Base-by-base conservation (phyloP, 345 rosid genomes). In the Erysimum cheiranthoides region DNA sequence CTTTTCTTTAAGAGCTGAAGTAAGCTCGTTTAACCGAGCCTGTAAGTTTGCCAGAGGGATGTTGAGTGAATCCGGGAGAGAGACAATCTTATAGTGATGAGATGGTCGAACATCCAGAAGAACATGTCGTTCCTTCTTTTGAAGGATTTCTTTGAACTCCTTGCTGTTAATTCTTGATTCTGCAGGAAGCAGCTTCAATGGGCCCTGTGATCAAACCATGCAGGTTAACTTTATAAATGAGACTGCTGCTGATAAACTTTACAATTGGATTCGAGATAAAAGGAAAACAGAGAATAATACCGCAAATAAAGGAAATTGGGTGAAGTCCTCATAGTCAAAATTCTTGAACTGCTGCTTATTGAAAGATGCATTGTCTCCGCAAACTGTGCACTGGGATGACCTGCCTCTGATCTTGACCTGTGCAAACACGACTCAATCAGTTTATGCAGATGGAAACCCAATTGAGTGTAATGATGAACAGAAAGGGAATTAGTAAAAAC, bases 321-420 rank as follows among this genome's bases (percentile, higher is more conserved):
- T 92, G 82, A 94, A 95, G 43, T 84, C 87, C 86, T 88, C 99
- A 30, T 95, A 95, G 70, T 95, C 96, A 62, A 95, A 92, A 50
- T 82, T 81, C 73, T 68, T 86, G 70, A 95, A 95, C 45, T 79
- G 78, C 74, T 86, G 81, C 72, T 70, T 78, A 52, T 74, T 65
- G 75, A 95, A 86, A 62, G 83, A 52, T 39, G 91, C 30, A 78
- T 82, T 80, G 72, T 90, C 96, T 72, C 99, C 88, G 76, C 96
- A 89, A 60, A 76, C 96, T 81, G 82, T 86, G 57, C 98, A 92
- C 12, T 86, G 87, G n/a, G 79, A 27, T 69, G 89, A 86, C 65
- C 87, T 86, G 73, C 91, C 83, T 82, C 99, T 86, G 51, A 95
- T 87, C 81, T 90, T 95, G 59, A 92, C 97, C 99, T 89, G 76